These are phyloP conservation scores for Smithsoniella earleae DNA, from an alignment of 163 green algal species.

Conservation along the genomic window DNA sequence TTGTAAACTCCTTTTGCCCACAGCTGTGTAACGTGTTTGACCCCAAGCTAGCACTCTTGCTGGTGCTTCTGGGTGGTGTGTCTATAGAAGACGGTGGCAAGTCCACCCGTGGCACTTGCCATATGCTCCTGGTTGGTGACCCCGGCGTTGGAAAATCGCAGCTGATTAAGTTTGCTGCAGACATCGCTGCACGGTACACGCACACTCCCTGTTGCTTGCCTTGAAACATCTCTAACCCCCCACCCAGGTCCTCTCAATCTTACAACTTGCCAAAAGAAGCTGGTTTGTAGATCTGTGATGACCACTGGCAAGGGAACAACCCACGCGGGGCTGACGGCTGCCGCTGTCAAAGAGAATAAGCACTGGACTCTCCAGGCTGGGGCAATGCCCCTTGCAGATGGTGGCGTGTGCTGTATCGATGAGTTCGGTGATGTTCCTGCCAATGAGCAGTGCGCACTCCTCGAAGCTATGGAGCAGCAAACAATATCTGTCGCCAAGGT, in stretches of 20 bases:
- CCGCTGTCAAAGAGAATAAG: constrained; percentile 54
- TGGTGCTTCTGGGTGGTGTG: constrained; percentile 78
- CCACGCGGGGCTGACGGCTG: constrained; percentile 61
- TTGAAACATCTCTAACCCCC: background rate
- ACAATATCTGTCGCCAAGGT: constrained; percentile 84
- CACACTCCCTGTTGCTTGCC: background rate
- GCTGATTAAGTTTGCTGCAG: constrained; percentile 76
- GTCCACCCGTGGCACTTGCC: constrained; percentile 57
- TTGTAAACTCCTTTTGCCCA: constrained; percentile 62
- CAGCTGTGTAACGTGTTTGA: constrained; percentile 45
- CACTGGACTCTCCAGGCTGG: constrained; percentile 80
- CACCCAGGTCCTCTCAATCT: background rate
- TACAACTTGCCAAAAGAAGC: background rate
- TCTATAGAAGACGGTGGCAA: constrained; percentile 31
- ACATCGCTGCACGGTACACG: constrained; percentile 36
- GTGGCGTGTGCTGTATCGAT: constrained; percentile 87
- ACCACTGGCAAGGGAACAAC: constrained; percentile 58
- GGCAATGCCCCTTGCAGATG: constrained; percentile 81
- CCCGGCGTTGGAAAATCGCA: constrained; percentile 89
- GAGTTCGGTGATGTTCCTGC: constrained; percentile 71
- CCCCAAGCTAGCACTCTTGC: constrained; percentile 65
- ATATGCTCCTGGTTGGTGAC: constrained; percentile 88
- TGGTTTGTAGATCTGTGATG: constrained; percentile 47
- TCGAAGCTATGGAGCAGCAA: constrained; percentile 96
- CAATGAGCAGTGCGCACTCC: constrained; percentile 53